A percentile compares a stretch with the other conserved stretches of the same genome.
Evolutionary conservation across 2,329 filamentous ascomycete species (phyloP).

Genomic region (Coleophoma eucalyptorum): DNA sequence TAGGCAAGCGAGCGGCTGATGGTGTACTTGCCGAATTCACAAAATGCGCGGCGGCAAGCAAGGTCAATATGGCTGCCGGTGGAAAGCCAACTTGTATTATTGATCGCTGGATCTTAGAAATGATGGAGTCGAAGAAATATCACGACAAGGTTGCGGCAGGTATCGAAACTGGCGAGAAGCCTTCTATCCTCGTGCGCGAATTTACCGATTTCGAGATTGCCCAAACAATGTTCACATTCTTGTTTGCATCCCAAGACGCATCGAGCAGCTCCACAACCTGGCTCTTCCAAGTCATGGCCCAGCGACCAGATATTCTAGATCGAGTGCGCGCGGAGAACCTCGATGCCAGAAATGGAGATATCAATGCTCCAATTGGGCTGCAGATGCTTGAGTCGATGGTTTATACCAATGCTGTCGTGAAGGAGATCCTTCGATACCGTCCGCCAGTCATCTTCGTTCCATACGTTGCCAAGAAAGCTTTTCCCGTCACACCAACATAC

Average conservation of each 20-base stretch:
- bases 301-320: constrained; percentile 43
- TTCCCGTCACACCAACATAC: constrained; percentile 42
- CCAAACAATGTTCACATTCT: constrained; percentile 48
- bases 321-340: constrained; percentile 44
- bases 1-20: constrained; percentile 71
- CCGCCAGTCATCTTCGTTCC: constrained; percentile 53
- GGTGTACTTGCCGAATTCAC: constrained; percentile 68
- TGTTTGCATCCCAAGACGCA: constrained; percentile 50
- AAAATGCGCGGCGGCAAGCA: constrained; percentile 68
- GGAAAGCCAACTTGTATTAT: constrained; percentile 69
- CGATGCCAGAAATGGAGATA: constrained; percentile 36
- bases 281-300: constrained; percentile 48
- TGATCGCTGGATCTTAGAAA: constrained; percentile 71
- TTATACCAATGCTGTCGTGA: constrained; percentile 49
- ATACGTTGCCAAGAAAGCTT: constrained; percentile 42
- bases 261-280: constrained; percentile 49
- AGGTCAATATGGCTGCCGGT: constrained; percentile 66
- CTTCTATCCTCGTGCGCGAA: constrained; percentile 42
- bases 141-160: constrained; percentile 60
- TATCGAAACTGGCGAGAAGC: constrained; percentile 34
- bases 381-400: constrained; percentile 43
- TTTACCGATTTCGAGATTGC: constrained; percentile 46
- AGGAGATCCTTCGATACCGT: constrained; percentile 46
- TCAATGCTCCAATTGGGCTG: constrained; percentile 35
- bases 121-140: constrained; percentile 69